phyloP scores from a whole-genome alignment of 2,329 filamentous ascomycete genomes.

The Herpotrichia juniperi region DNA sequence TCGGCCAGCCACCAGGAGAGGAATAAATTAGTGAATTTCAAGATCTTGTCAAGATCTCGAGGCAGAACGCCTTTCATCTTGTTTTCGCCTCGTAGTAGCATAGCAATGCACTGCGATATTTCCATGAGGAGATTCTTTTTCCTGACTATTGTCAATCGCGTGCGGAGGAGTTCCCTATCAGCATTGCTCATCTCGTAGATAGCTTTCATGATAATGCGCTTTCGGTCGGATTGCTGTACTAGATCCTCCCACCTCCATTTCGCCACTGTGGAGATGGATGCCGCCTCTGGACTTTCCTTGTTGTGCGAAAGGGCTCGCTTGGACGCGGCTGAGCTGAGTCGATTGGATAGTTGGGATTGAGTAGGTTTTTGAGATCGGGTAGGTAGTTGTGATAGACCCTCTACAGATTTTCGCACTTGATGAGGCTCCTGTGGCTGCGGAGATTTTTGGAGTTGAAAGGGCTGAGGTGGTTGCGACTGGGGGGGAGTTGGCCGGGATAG shows the following conservation, averaged over 20 bases:
- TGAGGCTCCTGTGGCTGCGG: too few species aligned
- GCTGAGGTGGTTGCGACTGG: too few species aligned
- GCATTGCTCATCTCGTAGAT: conserved; percentile 38
- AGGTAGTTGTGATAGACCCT: too few species aligned
- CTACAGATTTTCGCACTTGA: too few species aligned
- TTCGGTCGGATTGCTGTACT: conserved; percentile 47
- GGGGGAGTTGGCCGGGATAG: background rate
- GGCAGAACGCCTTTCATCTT: conserved; percentile 33
- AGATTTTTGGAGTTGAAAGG: too few species aligned
- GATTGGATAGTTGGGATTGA: background rate
- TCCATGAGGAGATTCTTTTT: conserved; percentile 29
- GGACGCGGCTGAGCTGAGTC: too few species aligned
- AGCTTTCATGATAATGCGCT: conserved; percentile 52
- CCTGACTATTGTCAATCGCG: conserved; percentile 23
- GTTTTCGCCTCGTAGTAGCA: conserved; percentile 22
- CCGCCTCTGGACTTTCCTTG: conserved; percentile 22
- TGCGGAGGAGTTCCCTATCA: conserved; percentile 28
- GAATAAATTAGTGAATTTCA: conserved; percentile 35
- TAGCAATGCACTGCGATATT: conserved; percentile 27
- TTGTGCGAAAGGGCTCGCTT: background rate
- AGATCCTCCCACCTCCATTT: conserved; percentile 46
- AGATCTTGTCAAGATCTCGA: conserved; percentile 31
- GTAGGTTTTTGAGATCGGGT: background rate
- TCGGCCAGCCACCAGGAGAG: conserved; percentile 42
- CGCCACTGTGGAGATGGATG: conserved; percentile 30